Percentiles rank a stretch among this genome's conserved stretches.
Evolutionary conservation across 1,284 basidiomycete genomes (phyloP).

Genomic region (Trichosporon faecale): DNA sequence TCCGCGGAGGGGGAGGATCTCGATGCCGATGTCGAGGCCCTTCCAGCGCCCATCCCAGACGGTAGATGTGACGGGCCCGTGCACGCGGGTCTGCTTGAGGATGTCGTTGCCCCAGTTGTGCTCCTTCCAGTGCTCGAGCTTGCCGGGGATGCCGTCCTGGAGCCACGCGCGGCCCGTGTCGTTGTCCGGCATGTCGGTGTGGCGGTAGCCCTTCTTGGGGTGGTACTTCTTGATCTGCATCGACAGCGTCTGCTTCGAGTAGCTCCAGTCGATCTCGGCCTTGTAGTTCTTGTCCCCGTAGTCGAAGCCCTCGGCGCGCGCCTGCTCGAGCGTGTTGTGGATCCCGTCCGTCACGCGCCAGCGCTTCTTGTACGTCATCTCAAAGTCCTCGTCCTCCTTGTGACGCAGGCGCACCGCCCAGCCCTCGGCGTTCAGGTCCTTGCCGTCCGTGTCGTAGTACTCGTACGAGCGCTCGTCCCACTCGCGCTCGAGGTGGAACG

Average conservation of each 20-base stretch:
- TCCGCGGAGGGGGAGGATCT: conserved; percentile 13
- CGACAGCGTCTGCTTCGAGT: conserved; percentile 16
- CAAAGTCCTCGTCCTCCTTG: conserved; percentile 17
- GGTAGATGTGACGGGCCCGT: conserved; percentile 16
- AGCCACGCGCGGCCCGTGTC: conserved; percentile 6
- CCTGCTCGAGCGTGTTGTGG: conserved; percentile 10
- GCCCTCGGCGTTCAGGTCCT: conserved; percentile 1
- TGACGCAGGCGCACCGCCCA: conserved; percentile 19
- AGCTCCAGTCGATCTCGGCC: conserved; percentile 19
- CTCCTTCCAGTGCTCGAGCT: conserved; percentile 13
- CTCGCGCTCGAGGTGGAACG: conserved; percentile 3
- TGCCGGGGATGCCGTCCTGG: conserved; percentile 10
- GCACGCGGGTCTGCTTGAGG: conserved; percentile 3
- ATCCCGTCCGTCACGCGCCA: conserved; percentile 4
- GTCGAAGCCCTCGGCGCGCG: conserved; percentile 17
- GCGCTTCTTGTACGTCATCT: conserved; percentile 17
- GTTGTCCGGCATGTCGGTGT: conserved; percentile 11
- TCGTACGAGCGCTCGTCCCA: conserved; percentile 9
- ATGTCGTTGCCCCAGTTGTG: conserved; percentile 9
- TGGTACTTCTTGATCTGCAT: conserved; percentile 13
- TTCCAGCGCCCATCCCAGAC: conserved; percentile 12
- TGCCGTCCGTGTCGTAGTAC: conserved; percentile 17
- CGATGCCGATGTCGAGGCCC: conserved; percentile 9
- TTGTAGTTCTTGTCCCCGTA: conserved; percentile 10
- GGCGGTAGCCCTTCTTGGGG: not conserved